Percentiles rank a stretch among this genome's conserved stretches.
Conservation (phyloP, 306 rosid species). For the Cucumis hystrix region DNA sequence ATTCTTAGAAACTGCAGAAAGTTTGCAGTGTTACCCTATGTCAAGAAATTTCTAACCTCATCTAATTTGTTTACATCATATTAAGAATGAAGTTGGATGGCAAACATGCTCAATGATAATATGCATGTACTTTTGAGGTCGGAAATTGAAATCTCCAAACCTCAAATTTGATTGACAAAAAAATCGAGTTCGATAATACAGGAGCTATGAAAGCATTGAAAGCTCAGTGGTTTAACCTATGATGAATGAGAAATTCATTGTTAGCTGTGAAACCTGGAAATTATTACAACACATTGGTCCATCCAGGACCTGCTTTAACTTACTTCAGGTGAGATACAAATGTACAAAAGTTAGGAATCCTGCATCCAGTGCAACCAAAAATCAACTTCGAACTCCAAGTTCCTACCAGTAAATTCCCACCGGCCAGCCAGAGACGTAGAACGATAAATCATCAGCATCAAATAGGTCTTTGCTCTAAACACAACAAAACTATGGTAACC, state of each 20-base stretch:
- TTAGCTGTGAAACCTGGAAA: not conserved
- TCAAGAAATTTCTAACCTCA: not conserved
- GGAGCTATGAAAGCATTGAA: not conserved
- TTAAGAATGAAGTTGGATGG: no score
- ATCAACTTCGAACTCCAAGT: not conserved
- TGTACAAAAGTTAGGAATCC: not conserved
- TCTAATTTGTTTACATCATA: not conserved
- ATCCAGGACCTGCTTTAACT: slow-evolving; percentile 1
- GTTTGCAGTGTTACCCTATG: not conserved
- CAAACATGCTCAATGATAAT: not conserved
- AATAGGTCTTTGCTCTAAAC: not conserved
- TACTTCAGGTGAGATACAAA: not conserved
- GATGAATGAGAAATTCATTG: slow-evolving; percentile 1
- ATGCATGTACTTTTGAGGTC: not conserved
- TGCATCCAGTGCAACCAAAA: not conserved
- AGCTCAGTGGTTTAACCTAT: not conserved
- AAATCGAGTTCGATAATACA: no score
- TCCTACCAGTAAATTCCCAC: not conserved
- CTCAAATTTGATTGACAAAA: not conserved
- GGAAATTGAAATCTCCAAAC: not conserved
- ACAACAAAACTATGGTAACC: not conserved
- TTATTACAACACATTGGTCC: not conserved
- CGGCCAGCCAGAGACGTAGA: not conserved
- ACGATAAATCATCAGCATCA: not conserved
- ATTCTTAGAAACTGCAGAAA: not conserved